These are phyloP conservation scores for Extremus antarcticus DNA, from an alignment of 495 filamentous ascomycete species.

Conservation along the genomic window DNA sequence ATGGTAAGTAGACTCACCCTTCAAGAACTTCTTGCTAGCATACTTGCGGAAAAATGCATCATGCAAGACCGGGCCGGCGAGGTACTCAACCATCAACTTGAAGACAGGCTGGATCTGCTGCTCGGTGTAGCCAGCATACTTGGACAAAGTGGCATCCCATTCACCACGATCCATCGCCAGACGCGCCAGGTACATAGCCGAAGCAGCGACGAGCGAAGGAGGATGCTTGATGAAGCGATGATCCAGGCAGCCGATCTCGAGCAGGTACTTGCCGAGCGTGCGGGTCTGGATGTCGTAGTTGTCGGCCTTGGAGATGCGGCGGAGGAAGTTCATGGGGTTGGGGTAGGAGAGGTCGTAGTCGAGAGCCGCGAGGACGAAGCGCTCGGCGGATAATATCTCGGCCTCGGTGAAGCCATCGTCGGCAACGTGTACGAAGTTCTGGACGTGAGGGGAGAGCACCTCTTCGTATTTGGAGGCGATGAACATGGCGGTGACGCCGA, in stretches of 20 bases:
- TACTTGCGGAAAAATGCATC: conserved; percentile 99
- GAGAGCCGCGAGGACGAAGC: conserved; percentile 77
- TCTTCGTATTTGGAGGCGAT: conserved; percentile 99
- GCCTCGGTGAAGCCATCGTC: conserved; percentile 94
- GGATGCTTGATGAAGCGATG: conserved; percentile 80
- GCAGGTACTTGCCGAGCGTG: conserved; percentile 94
- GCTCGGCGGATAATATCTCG: conserved; percentile 93
- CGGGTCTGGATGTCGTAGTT: conserved; percentile 96
- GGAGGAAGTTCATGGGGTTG: conserved; percentile 98
- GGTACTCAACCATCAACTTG: conserved; percentile 88
- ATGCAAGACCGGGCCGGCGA: conserved; percentile 74
- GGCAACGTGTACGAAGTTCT: conserved; percentile 91
- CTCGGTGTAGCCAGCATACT: conserved; percentile 89
- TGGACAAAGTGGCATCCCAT: conserved; percentile 85
- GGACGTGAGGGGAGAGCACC: conserved; percentile 88
- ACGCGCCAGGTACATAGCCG: conserved; percentile 88
- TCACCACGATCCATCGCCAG: conserved; percentile 76
- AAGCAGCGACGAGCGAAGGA: conserved; percentile 82
- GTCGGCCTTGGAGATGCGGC: conserved; percentile 95
- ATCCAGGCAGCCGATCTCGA: conserved; percentile 92
- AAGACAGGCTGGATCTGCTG: conserved; percentile 88
- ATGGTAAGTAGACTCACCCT: conserved; percentile 45
- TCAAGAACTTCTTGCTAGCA: conserved; percentile 95
- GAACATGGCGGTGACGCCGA: conserved; percentile 97
- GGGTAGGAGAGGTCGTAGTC: conserved; percentile 98